These are phyloP conservation scores for Thymus quinquecostatus DNA, from an alignment of 257 asterid species.

Conservation along the genomic window DNA sequence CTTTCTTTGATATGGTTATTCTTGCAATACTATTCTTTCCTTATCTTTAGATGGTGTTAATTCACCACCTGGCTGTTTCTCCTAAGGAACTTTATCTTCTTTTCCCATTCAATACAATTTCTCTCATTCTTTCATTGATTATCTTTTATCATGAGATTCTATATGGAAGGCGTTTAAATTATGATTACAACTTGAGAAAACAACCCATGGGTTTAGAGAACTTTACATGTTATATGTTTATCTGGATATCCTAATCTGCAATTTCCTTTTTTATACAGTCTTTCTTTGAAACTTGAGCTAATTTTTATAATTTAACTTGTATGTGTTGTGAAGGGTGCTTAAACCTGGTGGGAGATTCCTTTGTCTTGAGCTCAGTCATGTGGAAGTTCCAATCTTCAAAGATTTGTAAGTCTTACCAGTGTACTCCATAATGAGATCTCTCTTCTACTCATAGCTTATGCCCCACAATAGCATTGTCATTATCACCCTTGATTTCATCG, in stretches of 20 bases:
- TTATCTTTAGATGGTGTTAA: too few species aligned
- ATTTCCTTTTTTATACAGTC: not conserved
- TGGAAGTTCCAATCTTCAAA: slow-evolving; percentile 72
- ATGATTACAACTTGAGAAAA: not conserved
- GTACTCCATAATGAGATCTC: slow-evolving; percentile 8
- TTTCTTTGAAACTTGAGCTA: not conserved
- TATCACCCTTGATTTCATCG: not conserved
- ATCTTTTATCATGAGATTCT: not conserved
- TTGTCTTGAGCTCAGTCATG: slow-evolving; percentile 95
- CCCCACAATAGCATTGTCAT: not conserved
- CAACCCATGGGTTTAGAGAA: not conserved
- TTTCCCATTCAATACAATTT: slow-evolving; percentile 8
- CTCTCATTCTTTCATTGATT: not conserved
- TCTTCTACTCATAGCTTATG: not conserved
- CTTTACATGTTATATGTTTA: not conserved
- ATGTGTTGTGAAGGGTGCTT: slow-evolving; percentile 67
- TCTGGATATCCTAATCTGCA: not conserved
- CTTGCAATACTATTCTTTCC: not conserved
- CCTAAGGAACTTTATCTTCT: too few species aligned
- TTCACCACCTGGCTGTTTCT: too few species aligned
- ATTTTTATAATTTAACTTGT: slow-evolving; percentile 20
- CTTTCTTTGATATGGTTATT: slow-evolving; percentile 24
- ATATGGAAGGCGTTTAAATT: slow-evolving; percentile 4
- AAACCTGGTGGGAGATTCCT: slow-evolving; percentile 95
- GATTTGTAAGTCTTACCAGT: slow-evolving; percentile 63